Percentiles rank a stretch among this genome's conserved stretches.
phyloP scores from a whole-genome alignment of 2,329 filamentous ascomycete genomes.

The Penicillium glabrum region DNA sequence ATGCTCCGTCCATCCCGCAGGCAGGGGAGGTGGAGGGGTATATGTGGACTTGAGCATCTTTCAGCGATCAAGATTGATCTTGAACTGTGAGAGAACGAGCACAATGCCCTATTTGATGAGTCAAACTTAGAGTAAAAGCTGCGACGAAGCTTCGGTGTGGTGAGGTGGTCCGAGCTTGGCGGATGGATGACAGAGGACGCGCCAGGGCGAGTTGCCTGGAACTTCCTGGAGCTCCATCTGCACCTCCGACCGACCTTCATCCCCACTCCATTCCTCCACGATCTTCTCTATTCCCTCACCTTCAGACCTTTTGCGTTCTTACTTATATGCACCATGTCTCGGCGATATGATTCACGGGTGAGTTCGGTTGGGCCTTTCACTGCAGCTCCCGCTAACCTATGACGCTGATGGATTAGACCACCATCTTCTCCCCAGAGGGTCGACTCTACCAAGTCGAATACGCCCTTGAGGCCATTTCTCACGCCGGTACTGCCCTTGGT shows the following conservation, averaged over 20 bases:
- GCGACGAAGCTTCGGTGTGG: conserved; percentile 26
- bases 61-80: background rate
- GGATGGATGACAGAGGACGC: conserved; percentile 37
- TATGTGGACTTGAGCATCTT: conserved; percentile 77
- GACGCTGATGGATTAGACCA: conserved; percentile 65
- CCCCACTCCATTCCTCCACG: conserved; percentile 19
- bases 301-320: conserved; percentile 9
- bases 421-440: conserved; percentile 99
- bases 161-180: conserved; percentile 42
- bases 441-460: conserved; percentile 99
- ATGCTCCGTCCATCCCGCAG: conserved; percentile 88
- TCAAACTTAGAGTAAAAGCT: conserved; percentile 8
- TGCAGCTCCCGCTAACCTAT: conserved; percentile 39
- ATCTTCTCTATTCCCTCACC: conserved; percentile 13
- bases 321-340: conserved; percentile 68
- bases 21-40: conserved; percentile 65
- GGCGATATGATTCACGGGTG: conserved; percentile 96
- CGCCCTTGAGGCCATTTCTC: conserved; percentile 96
- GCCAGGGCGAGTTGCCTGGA: conserved; percentile 42
- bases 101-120: conserved; percentile 2
- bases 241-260: conserved; percentile 21
- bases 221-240: conserved; percentile 35
- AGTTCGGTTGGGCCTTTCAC: conserved; percentile 38
- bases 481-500: conserved; percentile 93
- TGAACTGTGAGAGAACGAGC: background rate